Evolutionary conservation across 805 yeast species (phyloP), one percentile per base, ranked within the genome.

Genomic region (Candida xiaguanensis): DNA sequence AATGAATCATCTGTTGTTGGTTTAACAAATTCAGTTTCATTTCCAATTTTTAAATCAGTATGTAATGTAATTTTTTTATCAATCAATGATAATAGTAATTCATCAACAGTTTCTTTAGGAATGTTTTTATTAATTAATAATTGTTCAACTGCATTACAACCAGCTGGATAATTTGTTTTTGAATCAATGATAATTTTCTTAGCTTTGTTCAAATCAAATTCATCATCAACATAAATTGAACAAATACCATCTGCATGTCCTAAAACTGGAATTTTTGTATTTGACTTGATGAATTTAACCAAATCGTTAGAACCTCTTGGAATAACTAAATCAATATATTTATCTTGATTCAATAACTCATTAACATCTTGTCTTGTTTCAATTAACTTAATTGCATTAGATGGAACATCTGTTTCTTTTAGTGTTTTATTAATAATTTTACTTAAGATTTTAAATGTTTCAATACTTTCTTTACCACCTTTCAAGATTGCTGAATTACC

Each of bases 181-280:
- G 96, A 76, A 61, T 93, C 99, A 19, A 87, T 76, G 4, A 80
- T 71, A 22, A 93, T 78, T 41, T 78, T 77, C 24, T 75, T 70
- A 0, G 97, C 95, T 77, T 86, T 89, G 11, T 61, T 75, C 9
- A 85, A 45, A 52, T 89, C 91, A 5, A 93, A 93, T 36, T 75
- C 78, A 41, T 74, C 76, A 58, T 90, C 95, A 18, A 91, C 71
- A 53, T 78, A 93, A 6, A 91, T 77, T 2, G 97, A 81, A 63
- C 99, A 93, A 44, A 91, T 83, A 34, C 99, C 99, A 63, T 93
- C 98, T 7, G 99, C 99, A 60, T 93, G 99, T 41, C 99, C 99
- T 56, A 93, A 66, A 6, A 93, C 99, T 4, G 99, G 98, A 51
- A 93, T 95, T 59, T 88, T 88, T 17, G 99, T 91, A 57, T 78